phyloP scores from a whole-genome alignment of 345 rosid genomes.

The Clarkia xantiana region DNA sequence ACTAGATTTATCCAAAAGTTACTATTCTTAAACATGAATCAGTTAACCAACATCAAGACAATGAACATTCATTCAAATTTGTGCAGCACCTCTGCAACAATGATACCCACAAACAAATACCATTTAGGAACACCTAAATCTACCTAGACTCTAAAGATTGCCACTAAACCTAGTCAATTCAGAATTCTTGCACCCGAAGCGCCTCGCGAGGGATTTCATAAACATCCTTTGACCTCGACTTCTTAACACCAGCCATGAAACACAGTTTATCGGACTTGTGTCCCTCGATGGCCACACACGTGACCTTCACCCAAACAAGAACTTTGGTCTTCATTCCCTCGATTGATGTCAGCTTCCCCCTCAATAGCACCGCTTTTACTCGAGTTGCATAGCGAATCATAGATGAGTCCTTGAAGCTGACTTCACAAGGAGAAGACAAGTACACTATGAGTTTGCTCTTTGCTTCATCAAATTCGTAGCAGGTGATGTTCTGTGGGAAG shows the following conservation, averaged over 20 bases:
- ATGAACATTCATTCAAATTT: neutral
- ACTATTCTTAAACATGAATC: neutral
- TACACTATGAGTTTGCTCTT: constrained; percentile 72
- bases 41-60: neutral
- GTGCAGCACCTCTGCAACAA: neutral
- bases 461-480: constrained; percentile 79
- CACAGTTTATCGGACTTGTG: constrained; percentile 83
- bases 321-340: constrained; percentile 98
- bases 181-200: constrained; percentile 61
- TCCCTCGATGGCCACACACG: constrained; percentile 54
- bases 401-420: constrained; percentile 75
- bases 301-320: constrained; percentile 84
- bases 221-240: constrained; percentile 57
- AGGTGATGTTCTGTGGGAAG: constrained; percentile 72
- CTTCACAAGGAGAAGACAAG: constrained; percentile 65
- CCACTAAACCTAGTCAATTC: constrained; percentile 6
- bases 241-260: constrained; percentile 90
- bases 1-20: neutral
- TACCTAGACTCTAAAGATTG: too few species aligned
- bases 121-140: too few species aligned
- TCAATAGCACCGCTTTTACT: constrained; percentile 54
- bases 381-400: constrained; percentile 70
- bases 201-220: constrained; percentile 50
- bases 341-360: constrained; percentile 63
- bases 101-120: neutral